Evolutionary conservation across 768 basidiomycete genomes (phyloP).

Genomic region (Dentipellis fragilis): DNA sequence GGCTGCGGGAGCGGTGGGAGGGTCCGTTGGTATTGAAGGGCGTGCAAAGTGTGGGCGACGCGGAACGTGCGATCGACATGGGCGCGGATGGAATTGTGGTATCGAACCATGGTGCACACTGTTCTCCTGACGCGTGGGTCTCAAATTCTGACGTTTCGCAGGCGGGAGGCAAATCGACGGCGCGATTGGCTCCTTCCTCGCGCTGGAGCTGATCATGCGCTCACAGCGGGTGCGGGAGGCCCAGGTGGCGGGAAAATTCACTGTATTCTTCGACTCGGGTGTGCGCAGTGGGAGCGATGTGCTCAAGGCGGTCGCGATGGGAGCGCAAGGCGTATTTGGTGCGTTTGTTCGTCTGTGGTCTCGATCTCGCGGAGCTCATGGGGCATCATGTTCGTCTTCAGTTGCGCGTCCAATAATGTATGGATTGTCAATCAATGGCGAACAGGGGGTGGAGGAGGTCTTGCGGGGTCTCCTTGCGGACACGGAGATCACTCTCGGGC

Average conservation of each 20-base stretch:
- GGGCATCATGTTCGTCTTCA: slow-evolving; percentile 15
- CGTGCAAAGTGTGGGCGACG: slow-evolving; percentile 62
- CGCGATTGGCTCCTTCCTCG: slow-evolving; percentile 61
- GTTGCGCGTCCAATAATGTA: slow-evolving; percentile 70
- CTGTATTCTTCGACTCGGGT: slow-evolving; percentile 71
- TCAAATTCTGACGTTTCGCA: slow-evolving; percentile 14
- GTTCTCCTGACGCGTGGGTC: background rate
- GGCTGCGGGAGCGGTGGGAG: slow-evolving; percentile 65
- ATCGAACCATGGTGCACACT: slow-evolving; percentile 61
- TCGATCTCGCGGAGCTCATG: background rate
- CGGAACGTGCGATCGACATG: slow-evolving; percentile 53
- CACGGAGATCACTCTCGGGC: slow-evolving; percentile 51
- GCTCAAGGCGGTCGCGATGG: slow-evolving; percentile 76
- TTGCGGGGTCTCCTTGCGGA: slow-evolving; percentile 60
- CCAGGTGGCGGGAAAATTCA: slow-evolving; percentile 49
- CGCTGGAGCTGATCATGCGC: slow-evolving; percentile 57
- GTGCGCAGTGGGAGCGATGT: slow-evolving; percentile 79
- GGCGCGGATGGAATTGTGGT: slow-evolving; percentile 69
- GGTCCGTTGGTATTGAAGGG: slow-evolving; percentile 73
- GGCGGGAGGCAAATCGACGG: slow-evolving; percentile 75
- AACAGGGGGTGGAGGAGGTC: slow-evolving; percentile 69
- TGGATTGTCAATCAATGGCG: slow-evolving; percentile 58
- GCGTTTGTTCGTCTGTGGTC: slow-evolving; percentile 15
- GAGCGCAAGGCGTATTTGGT: slow-evolving; percentile 76
- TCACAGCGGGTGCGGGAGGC: slow-evolving; percentile 49